Evolutionary conservation across 768 basidiomycete species (phyloP), one percentile per base, ranked within the genome.

Genomic region (Boletus pseudo-olivaceus): DNA sequence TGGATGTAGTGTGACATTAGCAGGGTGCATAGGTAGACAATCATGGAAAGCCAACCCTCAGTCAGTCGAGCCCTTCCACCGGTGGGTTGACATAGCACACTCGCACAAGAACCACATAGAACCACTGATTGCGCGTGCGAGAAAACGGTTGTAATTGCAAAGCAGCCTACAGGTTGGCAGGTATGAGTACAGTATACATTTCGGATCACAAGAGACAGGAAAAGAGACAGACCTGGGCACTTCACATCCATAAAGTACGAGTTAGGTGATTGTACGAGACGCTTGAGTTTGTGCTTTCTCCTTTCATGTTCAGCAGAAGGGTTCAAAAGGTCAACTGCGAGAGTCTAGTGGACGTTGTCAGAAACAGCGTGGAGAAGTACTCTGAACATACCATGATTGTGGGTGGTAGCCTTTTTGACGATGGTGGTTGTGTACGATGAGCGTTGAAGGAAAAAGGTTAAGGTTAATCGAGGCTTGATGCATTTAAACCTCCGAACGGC

Each of bases 171-270:
- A 49, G n/a, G 15, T 35, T 6, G 32, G 35, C 15, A 19, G 20
- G 1, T 7, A 38, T 34, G 26, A 59, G 42, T 1, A 54, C 19
- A 12, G 14, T 4, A 26, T n/a, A n/a, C n/a, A n/a, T 34, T 35
- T 23, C 17, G 14, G 17, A 45, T 35, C n/a, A n/a, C 26, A 27
- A 32, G 11, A 9, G 11, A 19, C 14, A 8, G 29, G 34, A 35
- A 9, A 34, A 17, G n/a, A 29, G 27, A 76, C 86, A 55, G 57
- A 93, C 92, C 94, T 65, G 96, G 87, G 78, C 96, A 98, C 77
- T 98, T 99, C 67, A 98, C 95, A 68, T 99, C 97, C 97, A 99
- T 98, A 79, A 98, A 98, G 79, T 92, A 98, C 34, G 96, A 98
- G 78, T 98, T 93, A 61, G 97, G 97, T 49, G 88, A 88, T 77